Conservation (phyloP, 2,329 filamentous ascomycete species). For the Calonectria ilicicola region DNA sequence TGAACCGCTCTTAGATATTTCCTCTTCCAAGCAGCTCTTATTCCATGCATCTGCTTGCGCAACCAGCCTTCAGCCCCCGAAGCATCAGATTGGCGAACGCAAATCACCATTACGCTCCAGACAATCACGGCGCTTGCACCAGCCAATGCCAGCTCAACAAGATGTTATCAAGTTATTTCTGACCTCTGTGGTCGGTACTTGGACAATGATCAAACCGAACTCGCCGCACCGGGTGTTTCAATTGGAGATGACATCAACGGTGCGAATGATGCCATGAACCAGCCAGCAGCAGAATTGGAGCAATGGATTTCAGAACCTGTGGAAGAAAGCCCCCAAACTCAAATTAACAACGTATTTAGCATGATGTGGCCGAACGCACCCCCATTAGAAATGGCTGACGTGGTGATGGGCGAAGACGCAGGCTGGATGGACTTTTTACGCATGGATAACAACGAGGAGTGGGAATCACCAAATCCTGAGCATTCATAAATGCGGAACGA, state of each 20-base stretch:
- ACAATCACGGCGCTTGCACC: slow-evolving; percentile 51
- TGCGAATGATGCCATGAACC: not conserved
- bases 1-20: slow-evolving; percentile 51
- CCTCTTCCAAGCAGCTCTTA: slow-evolving; percentile 61
- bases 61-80: slow-evolving; percentile 52
- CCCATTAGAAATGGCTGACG: slow-evolving; percentile 50
- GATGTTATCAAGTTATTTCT: slow-evolving; percentile 56
- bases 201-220: slow-evolving; percentile 30
- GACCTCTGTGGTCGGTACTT: slow-evolving; percentile 55
- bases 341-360: slow-evolving; percentile 55
- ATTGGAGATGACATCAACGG: not conserved
- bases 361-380: slow-evolving; percentile 61
- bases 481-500: not conserved
- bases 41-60: slow-evolving; percentile 60
- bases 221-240: not conserved
- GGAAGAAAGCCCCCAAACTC: slow-evolving; percentile 55
- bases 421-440: slow-evolving; percentile 52
- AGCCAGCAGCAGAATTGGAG: not conserved
- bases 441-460: slow-evolving; percentile 29
- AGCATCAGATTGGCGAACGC: slow-evolving; percentile 54
- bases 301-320: slow-evolving; percentile 37
- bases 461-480: slow-evolving; percentile 13
- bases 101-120: slow-evolving; percentile 52
- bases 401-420: slow-evolving; percentile 52
- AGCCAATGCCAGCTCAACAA: slow-evolving; percentile 54